Percentiles rank a stretch among this genome's conserved stretches.
phyloP scores from a whole-genome alignment of 768 basidiomycete species.

The Trametes coccinea region DNA sequence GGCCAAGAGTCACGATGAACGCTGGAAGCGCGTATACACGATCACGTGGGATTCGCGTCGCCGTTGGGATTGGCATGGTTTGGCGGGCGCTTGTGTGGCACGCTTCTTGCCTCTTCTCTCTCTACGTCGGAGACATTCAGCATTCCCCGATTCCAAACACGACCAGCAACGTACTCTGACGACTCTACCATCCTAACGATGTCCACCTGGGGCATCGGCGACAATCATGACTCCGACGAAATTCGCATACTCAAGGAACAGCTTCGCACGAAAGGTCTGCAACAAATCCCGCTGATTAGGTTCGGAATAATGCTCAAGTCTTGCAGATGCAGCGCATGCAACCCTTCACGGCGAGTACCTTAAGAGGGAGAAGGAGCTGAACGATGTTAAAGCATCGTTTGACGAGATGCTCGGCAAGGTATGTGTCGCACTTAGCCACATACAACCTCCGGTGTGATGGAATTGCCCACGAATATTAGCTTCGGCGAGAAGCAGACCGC shows the following conservation, averaged over 20 bases:
- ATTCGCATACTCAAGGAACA: constrained; percentile 38
- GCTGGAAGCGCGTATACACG: background rate
- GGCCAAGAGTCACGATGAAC: background rate
- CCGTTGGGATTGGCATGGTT: constrained; percentile 18
- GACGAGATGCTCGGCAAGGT: constrained; percentile 43
- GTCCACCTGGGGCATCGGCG: constrained; percentile 42
- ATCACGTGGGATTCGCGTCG: constrained; percentile 21
- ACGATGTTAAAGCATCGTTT: constrained; percentile 34
- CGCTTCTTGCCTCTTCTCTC: constrained; percentile 11
- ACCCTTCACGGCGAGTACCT: constrained; percentile 36
- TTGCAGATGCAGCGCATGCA: constrained; percentile 39
- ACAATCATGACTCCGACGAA: constrained; percentile 42
- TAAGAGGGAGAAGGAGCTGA: constrained; percentile 40
- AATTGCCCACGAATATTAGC: constrained; percentile 35
- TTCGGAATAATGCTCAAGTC: too few relatives aligned
- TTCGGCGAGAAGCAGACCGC: constrained; percentile 57
- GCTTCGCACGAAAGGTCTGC: constrained; percentile 39
- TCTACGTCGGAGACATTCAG: background rate
- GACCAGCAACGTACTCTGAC: background rate
- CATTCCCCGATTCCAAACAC: background rate
- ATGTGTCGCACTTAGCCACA: background rate
- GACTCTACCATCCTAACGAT: constrained; percentile 25
- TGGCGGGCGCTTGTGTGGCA: constrained; percentile 6
- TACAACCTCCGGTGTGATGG: constrained; percentile 8
- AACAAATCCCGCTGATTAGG: too few relatives aligned